Base-by-base conservation (phyloP, 164 flowering plant genomes). In the Pachysandra terminalis region DNA sequence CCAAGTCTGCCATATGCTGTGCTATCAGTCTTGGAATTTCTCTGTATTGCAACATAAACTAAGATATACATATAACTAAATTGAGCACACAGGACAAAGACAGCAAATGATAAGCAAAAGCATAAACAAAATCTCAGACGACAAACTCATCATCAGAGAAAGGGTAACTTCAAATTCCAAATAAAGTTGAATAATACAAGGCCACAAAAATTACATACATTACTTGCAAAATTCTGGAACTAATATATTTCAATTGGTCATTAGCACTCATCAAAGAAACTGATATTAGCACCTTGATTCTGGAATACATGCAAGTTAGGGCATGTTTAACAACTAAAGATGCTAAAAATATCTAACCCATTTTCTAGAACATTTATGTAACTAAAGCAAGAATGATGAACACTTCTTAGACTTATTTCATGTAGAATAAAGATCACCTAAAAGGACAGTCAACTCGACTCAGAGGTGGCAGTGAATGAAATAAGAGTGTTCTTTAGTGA, bases 21-120 rank as follows among this genome's bases (percentile, higher is more conserved):
- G 88, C 87, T 56, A 96, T 71, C 65, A 89, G 41, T 63, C 76
- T 78, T 23, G 83, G 82, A 59, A 84, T 80, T 77, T 80, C 85
- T 57, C 97, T 94, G 86, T 55, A 76, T 62, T 64, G 58, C 48
- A 35, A 59, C 52, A 60, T 53, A 56, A 68, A 70, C 56, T 58
- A 71, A 71, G 68, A 63, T 63, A 35, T 40, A 58, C 19, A 24
- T 65, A 63, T 69, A 74, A 12, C n/a, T 32, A 41, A 32, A 14
- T 19, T 32, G 61, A 28, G 41, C 64, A 41, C 35, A 40, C 54
- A 52, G 40, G 26, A 19, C 59, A 19, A 22, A 15, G 54, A 9
- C 24, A 45, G 15, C 0, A 41, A n/a, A 13, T 19, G 10, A 55
- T 21, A n/a, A 7, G 22, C 23, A 26, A 57, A 65, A 17, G 7